phyloP scores from a whole-genome alignment of 169 alveolate genomes.

The Eimeria zaria region DNA sequence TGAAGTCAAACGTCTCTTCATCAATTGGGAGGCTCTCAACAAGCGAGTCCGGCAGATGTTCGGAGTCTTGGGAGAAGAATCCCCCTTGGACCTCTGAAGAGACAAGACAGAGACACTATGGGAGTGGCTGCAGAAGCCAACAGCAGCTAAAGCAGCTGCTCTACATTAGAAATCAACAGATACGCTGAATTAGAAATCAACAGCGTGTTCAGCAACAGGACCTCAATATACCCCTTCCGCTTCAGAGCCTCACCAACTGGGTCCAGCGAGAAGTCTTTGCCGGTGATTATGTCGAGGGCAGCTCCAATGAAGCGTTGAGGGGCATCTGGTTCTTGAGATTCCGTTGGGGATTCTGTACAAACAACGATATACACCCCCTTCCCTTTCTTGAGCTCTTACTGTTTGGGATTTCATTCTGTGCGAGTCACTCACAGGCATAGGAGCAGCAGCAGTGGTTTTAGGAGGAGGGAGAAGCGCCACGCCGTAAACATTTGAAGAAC shows the following conservation, averaged over 20 bases:
- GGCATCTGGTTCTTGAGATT: neutral
- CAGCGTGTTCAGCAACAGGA: neutral
- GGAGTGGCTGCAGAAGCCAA: neutral
- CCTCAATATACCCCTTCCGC: neutral
- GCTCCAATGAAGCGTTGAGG: slow-evolving; percentile 47
- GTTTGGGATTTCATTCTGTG: neutral
- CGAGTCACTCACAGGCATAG: too few relatives aligned
- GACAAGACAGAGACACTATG: neutral
- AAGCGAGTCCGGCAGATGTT: neutral
- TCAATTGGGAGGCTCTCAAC: slow-evolving; percentile 19
- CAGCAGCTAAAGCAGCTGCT: neutral
- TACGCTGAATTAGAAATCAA: neutral
- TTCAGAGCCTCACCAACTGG: slow-evolving; percentile 20
- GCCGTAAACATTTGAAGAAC: too few relatives aligned
- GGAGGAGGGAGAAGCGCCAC: too few relatives aligned
- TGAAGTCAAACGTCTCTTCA: slow-evolving; percentile 86
- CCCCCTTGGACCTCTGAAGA: neutral
- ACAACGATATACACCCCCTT: neutral
- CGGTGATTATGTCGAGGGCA: neutral
- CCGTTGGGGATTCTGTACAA: neutral
- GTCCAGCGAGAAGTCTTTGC: slow-evolving; percentile 24
- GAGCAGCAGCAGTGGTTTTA: too few relatives aligned
- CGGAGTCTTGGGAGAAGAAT: slow-evolving; percentile 42
- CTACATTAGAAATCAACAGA: neutral
- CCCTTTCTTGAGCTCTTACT: neutral